These are phyloP conservation scores for Xylaria castorea DNA, from an alignment of 495 filamentous ascomycete species.

Conservation along the genomic window DNA sequence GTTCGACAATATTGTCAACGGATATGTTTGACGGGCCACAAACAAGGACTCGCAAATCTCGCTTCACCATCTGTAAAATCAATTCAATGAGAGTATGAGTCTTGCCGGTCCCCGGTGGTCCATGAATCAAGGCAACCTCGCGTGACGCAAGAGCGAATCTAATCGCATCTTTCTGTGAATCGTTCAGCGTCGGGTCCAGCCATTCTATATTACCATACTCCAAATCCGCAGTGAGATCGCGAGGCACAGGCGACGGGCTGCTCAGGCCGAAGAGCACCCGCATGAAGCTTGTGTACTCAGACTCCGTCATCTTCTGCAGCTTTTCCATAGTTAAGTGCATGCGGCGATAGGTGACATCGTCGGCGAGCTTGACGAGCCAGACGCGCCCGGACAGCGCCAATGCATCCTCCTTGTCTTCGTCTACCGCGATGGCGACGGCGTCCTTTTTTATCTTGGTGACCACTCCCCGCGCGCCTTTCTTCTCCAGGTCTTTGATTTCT, in stretches of 20 bases:
- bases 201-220: slow-evolving; percentile 64
- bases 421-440: slow-evolving; percentile 74
- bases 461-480: slow-evolving; percentile 77
- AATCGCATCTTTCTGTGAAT: slow-evolving; percentile 90
- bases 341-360: slow-evolving; percentile 89
- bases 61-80: slow-evolving; percentile 81
- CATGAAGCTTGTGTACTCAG: slow-evolving; percentile 76
- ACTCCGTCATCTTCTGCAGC: slow-evolving; percentile 73
- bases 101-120: slow-evolving; percentile 95
- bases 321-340: slow-evolving; percentile 91
- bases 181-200: slow-evolving; percentile 80
- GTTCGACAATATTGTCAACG: slow-evolving; percentile 98
- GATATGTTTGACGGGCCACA: slow-evolving; percentile 97
- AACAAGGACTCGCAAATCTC: slow-evolving; percentile 78
- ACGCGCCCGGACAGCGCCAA: slow-evolving; percentile 64
- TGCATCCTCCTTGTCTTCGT: slow-evolving; percentile 64
- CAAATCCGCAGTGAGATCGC: slow-evolving; percentile 45
- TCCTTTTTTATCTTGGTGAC: slow-evolving; percentile 71
- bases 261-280: slow-evolving; percentile 82
- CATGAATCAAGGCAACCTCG: slow-evolving; percentile 93
- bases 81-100: slow-evolving; percentile 97
- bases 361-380: slow-evolving; percentile 86
- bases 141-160: slow-evolving; percentile 81
- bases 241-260: slow-evolving; percentile 61
- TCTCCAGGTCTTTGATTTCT: slow-evolving; percentile 68